Evolutionary conservation across 176 grass and related monocot genomes (phyloP).

Genomic region (Alopecurus myosuroides): DNA sequence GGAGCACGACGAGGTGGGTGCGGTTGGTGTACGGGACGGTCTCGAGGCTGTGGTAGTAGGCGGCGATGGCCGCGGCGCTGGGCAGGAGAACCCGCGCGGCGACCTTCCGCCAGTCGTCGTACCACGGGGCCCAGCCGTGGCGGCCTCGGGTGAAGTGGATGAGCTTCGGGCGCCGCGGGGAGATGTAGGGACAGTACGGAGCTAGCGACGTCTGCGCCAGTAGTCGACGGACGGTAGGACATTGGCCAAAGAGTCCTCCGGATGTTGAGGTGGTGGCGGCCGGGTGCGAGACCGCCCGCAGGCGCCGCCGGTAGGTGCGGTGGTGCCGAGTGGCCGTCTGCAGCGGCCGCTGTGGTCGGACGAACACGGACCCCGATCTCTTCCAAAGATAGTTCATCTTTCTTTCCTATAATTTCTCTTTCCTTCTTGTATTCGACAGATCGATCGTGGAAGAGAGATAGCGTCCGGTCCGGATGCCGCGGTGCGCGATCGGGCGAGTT

Average conservation of each 20-base stretch:
- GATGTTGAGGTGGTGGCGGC: not conserved
- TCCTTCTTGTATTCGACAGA: not conserved
- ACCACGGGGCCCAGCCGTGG: conserved; percentile 41
- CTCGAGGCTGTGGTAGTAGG: conserved; percentile 81
- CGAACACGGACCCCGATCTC: conserved; percentile 25
- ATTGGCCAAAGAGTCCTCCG: conserved; percentile 13
- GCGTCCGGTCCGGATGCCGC: too few species aligned
- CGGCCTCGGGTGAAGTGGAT: conserved; percentile 52
- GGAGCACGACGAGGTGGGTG: conserved; percentile 60
- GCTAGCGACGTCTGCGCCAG: not conserved
- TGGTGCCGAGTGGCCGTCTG: not conserved
- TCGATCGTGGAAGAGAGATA: not conserved
- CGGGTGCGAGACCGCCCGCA: not conserved
- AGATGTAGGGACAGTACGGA: conserved; percentile 26
- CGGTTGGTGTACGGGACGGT: conserved; percentile 85
- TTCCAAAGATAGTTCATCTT: conserved; percentile 23
- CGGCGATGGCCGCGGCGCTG: conserved; percentile 15
- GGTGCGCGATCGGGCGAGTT: not conserved
- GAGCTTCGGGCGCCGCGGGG: conserved; percentile 32
- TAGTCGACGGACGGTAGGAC: not conserved
- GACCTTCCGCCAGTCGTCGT: conserved; percentile 59
- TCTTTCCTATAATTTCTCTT: not conserved
- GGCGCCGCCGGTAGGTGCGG: conserved; percentile 12
- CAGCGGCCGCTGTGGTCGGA: not conserved
- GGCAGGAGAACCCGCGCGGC: conserved; percentile 28